Evolutionary conservation across 2,329 filamentous ascomycete species (phyloP).

Genomic region (Calonectria fujianensis): DNA sequence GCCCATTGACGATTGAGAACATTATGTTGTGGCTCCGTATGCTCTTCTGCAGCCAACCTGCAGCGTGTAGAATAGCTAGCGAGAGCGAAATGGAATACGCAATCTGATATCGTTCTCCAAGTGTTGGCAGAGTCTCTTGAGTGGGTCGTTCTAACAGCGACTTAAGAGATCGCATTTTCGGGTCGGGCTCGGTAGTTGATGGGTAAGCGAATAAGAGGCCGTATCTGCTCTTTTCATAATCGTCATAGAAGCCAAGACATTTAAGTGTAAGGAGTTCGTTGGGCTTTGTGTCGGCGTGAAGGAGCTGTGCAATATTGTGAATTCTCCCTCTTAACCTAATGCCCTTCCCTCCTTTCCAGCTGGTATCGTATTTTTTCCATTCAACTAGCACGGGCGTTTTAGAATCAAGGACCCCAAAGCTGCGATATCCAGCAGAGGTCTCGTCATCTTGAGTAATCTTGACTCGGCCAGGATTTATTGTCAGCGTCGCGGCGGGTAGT

Average conservation of each 20-base stretch:
- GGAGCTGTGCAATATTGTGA: neutral
- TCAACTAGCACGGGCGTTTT: neutral
- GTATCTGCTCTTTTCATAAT: neutral
- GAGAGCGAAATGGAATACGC: neutral
- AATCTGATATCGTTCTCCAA: neutral
- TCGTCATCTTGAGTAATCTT: neutral
- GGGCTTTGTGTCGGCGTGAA: neutral
- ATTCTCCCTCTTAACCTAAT: neutral
- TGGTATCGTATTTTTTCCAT: neutral
- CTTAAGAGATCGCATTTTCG: neutral
- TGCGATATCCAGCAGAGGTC: neutral
- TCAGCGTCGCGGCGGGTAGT: neutral
- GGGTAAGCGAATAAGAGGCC: neutral
- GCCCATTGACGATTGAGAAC: neutral
- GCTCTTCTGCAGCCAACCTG: neutral
- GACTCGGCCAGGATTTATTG: neutral
- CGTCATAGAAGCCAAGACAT: neutral
- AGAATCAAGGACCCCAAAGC: neutral
- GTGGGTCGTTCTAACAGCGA: neutral
- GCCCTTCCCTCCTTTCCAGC: slow-evolving; percentile 7
- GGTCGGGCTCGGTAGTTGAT: neutral
- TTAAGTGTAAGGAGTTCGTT: neutral
- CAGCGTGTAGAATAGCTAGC: neutral
- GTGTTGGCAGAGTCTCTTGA: neutral
- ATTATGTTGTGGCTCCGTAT: neutral